These are phyloP conservation scores for Metschnikowia similis DNA, from an alignment of 805 yeast species.

Conservation along the genomic window DNA sequence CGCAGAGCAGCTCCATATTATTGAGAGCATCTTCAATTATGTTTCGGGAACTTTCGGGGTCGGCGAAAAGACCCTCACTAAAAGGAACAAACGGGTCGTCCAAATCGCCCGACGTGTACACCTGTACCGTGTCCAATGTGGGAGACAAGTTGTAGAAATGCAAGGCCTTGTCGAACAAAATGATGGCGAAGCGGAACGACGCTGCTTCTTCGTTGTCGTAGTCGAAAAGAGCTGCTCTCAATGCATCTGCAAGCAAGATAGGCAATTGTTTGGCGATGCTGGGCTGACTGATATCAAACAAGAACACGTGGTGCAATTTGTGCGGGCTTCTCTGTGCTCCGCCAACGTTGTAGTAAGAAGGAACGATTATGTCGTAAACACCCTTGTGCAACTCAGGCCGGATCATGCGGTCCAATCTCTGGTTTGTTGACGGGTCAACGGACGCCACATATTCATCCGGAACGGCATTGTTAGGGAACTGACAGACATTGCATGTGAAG, in stretches of 20 bases:
- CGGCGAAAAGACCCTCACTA: constrained; percentile 70
- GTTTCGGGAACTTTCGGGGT: constrained; percentile 60
- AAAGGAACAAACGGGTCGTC: constrained; percentile 83
- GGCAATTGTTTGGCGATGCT: constrained; percentile 59
- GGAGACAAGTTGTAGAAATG: constrained; percentile 70
- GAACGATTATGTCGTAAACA: constrained; percentile 80
- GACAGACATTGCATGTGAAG: constrained; percentile 85
- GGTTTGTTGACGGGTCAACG: constrained; percentile 51
- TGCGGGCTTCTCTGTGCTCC: constrained; percentile 26
- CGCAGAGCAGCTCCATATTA: constrained; percentile 47
- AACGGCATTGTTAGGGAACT: constrained; percentile 59
- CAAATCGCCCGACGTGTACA: constrained; percentile 63
- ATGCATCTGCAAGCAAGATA: constrained; percentile 62
- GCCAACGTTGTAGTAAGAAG: constrained; percentile 59
- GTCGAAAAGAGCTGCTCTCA: constrained; percentile 51
- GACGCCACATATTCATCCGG: constrained; percentile 66
- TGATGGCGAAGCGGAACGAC: constrained; percentile 48
- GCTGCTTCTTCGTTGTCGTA: constrained; percentile 10
- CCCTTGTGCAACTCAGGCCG: constrained; percentile 81
- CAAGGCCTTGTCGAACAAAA: constrained; percentile 68
- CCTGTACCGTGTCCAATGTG: constrained; percentile 49
- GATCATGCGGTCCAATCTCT: constrained; percentile 56
- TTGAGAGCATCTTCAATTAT: constrained; percentile 67
- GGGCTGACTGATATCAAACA: constrained; percentile 63
- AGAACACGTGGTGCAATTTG: constrained; percentile 65